A percentile compares a stretch with the other conserved stretches of the same genome.
phyloP scores from a whole-genome alignment of 345 rosid genomes.

The Camelina hispida region DNA sequence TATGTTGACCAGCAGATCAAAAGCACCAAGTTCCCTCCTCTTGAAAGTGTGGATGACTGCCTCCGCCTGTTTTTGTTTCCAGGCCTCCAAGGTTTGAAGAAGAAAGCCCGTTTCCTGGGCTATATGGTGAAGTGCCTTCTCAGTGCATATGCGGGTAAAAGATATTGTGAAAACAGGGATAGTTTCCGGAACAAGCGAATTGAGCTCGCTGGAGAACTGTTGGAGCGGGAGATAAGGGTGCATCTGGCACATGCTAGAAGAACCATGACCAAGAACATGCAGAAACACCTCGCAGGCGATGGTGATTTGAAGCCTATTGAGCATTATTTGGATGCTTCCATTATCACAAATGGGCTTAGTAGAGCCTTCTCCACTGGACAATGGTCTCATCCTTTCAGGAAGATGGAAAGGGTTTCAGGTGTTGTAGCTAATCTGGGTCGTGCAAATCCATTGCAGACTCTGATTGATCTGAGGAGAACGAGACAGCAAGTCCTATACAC shows the following conservation, averaged over 20 bases:
- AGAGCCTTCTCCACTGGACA: slow-evolving; percentile 99
- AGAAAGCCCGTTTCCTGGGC: slow-evolving; percentile 85
- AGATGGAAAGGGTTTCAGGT: slow-evolving; percentile 87
- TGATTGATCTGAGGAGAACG: slow-evolving; percentile 82
- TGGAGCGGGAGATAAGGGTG: slow-evolving; percentile 81
- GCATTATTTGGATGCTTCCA: slow-evolving; percentile 86
- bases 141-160: slow-evolving; percentile 65
- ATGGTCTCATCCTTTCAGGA: slow-evolving; percentile 88
- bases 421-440: slow-evolving; percentile 89
- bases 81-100: slow-evolving; percentile 54
- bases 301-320: slow-evolving; percentile 64
- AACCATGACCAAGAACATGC: slow-evolving; percentile 75
- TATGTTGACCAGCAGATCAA: slow-evolving; percentile 49
- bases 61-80: slow-evolving; percentile 70
- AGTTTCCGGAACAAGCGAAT: slow-evolving; percentile 86
- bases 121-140: slow-evolving; percentile 90
- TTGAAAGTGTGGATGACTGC: slow-evolving; percentile 63
- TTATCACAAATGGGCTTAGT: slow-evolving; percentile 80
- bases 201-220: slow-evolving; percentile 84
- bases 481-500: slow-evolving; percentile 83
- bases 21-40: slow-evolving; percentile 75
- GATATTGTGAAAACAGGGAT: slow-evolving; percentile 84
- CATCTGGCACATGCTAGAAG: slow-evolving; percentile 76
- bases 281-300: slow-evolving; percentile 76
- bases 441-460: slow-evolving; percentile 83